Conservation (phyloP, 176 grass and related monocot genomes). For the Oryza glaberrima region DNA sequence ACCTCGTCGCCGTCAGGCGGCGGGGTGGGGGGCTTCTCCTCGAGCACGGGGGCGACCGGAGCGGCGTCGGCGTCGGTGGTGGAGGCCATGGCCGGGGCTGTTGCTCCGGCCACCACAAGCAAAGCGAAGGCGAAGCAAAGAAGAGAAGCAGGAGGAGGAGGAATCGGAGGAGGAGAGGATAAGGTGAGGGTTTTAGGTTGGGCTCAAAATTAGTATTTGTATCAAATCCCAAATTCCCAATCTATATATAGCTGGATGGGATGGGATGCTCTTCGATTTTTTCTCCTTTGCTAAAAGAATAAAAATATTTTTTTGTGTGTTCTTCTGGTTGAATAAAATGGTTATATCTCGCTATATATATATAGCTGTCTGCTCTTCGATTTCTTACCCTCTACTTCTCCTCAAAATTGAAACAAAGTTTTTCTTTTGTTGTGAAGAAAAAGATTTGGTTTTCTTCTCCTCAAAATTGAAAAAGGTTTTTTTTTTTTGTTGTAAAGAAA, state of each 20-base stretch:
- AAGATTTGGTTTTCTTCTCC: background rate
- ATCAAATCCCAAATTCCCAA: background rate
- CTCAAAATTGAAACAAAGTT: background rate
- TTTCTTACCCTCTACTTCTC: background rate
- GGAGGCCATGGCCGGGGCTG: constrained; percentile 46
- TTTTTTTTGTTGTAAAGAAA: background rate
- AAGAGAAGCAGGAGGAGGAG: background rate
- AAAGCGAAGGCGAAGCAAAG: constrained; percentile 37
- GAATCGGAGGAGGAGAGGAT: constrained; percentile 50
- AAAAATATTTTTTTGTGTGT: no score
- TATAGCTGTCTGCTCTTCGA: no score
- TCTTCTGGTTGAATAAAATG: no score
- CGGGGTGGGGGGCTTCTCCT: background rate
- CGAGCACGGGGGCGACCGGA: background rate
- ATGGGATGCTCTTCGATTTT: background rate
- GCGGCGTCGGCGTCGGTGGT: constrained; percentile 6
- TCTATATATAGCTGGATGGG: constrained; percentile 19
- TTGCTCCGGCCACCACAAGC: constrained; percentile 32
- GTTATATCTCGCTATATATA: no score
- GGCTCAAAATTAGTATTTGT: constrained; percentile 13
- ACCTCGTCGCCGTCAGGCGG: no score
- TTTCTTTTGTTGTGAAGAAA: background rate
- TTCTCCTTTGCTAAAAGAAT: no score
- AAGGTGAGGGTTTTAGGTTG: constrained; percentile 56
- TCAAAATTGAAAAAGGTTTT: background rate